phyloP scores from a whole-genome alignment of 257 asterid species.

The Fraxinus cuspidata region DNA sequence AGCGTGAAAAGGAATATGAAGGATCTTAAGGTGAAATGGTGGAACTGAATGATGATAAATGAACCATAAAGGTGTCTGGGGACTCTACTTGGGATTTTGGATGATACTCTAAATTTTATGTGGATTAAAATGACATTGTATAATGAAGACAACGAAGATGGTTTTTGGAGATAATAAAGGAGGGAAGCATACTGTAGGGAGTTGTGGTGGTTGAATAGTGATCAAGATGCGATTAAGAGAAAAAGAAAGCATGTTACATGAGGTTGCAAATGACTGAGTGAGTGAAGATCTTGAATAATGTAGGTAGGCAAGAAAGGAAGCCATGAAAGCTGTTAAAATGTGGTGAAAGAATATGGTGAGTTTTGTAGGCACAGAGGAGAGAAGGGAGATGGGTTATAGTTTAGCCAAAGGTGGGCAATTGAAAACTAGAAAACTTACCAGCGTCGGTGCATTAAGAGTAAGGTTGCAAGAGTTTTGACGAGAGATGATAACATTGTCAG shows the following conservation, averaged over 20 bases:
- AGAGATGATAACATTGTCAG: not conserved
- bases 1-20: too few relatives aligned
- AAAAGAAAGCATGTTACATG: not conserved
- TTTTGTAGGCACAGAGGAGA: not conserved
- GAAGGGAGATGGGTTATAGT: not conserved
- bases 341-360: not conserved
- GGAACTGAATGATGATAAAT: not conserved
- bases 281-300: not conserved
- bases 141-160: not conserved
- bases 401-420: not conserved
- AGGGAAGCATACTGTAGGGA: too few relatives aligned
- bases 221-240: too few relatives aligned
- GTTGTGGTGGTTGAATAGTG: too few relatives aligned
- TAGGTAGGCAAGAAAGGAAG: not conserved
- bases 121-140: not conserved
- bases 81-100: not conserved
- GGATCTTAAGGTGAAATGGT: not conserved
- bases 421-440: not conserved
- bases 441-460: not conserved
- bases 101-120: not conserved
- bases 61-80: not conserved
- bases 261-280: not conserved
- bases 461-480: not conserved
- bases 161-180: not conserved
- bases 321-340: too few relatives aligned